Percentiles rank a stretch among this genome's conserved stretches.
Conservation (phyloP, 257 asterid species). For the Solanum virginianum region DNA sequence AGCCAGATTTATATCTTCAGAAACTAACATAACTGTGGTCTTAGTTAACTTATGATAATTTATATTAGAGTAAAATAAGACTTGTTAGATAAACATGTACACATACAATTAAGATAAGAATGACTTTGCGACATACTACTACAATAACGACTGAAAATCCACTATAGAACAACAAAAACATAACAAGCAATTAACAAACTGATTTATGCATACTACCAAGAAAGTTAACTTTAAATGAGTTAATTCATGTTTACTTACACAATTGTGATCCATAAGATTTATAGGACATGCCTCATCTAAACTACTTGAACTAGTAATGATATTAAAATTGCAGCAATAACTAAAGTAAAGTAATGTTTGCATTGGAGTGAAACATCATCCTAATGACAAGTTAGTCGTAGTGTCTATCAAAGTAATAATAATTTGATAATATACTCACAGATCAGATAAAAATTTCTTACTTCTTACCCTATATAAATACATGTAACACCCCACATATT, state of each 20-base stretch:
- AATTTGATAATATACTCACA: no score
- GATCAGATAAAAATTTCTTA: no score
- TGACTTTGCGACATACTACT: neutral
- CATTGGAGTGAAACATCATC: neutral
- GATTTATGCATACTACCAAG: neutral
- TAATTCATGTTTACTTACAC: neutral
- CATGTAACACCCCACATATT: no score
- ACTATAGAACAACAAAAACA: neutral
- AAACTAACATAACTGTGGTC: neutral
- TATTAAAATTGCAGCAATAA: neutral
- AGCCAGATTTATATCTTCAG: no score
- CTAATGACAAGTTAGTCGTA: no score
- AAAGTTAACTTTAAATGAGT: no score
- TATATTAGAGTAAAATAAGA: neutral
- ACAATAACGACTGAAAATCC: neutral
- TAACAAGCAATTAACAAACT: neutral
- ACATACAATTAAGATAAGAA: neutral
- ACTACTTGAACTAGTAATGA: neutral
- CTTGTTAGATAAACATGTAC: neutral
- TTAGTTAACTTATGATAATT: neutral
- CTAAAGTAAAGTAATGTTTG: neutral
- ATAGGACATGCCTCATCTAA: neutral
- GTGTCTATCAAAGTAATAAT: no score
- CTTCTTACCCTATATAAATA: no score
- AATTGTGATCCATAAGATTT: no score